Evolutionary conservation across 2,329 filamentous ascomycete genomes (phyloP), one percentile per base, ranked within the genome.

Genomic region (Sarocladiaceae sp.): DNA sequence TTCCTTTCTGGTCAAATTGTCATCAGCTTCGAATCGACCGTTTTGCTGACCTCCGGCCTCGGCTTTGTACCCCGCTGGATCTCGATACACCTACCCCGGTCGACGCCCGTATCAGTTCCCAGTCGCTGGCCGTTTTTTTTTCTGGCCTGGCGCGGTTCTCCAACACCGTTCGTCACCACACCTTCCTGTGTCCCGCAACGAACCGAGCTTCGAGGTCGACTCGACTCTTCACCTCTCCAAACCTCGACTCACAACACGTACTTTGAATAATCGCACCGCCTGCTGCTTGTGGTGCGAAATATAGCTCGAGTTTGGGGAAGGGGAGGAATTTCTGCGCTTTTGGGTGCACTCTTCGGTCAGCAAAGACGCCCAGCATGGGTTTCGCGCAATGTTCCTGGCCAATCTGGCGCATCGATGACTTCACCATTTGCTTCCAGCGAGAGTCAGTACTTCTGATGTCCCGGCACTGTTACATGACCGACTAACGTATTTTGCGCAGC

Each of bases 331-430:
- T 33, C 22, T 7, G 44, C 44, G 20, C 28, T 15, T 26, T 40
- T 40, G 17, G 37, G 37, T 20, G 37, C 37, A 10, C 18, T 26
- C 8, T 20, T 28, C 17, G 28, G 40, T 23, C 40, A 44, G 40
- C 40, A 44, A n/a, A 44, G 11, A 22, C n/a, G n/a, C 40, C 40
- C 62, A 67, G 58, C 57, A 74, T 75, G 71, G 70, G 72, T 60
- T 77, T 80, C 66, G 78, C 76, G 63, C 74, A 73, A 55, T 83
- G 80, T 64, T 66, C 71, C 49, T 78, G 74, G 78, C 78, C 79
- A 50, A 69, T 83, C 65, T 87, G 83, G 83, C 73, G 70, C 56
- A 68, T 79, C 56, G 83, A 87, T 67, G 83, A 87, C 69, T 79
- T 87, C 59, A 79, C 75, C 39, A 70, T 72, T 50, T 86, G 83